Evolutionary conservation across 371 early-diverging fungal species (phyloP).

Genomic region (Mucor piriformis): DNA sequence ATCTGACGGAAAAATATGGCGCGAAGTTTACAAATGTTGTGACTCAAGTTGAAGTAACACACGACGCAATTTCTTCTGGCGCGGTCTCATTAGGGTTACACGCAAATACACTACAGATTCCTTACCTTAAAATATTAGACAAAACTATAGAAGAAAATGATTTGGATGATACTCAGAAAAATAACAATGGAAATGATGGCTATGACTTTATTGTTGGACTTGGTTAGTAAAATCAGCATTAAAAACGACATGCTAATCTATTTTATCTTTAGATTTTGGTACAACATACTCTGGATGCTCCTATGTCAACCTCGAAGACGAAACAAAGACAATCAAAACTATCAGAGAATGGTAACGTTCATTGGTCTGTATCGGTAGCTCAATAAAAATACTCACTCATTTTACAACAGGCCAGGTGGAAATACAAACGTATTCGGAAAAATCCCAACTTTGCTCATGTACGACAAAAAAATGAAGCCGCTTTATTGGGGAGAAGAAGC

Average conservation of each 20-base stretch:
- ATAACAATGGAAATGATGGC: not conserved
- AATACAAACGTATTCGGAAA: not conserved
- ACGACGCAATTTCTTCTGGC: too few species aligned
- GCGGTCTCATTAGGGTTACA: too few species aligned
- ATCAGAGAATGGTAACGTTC: not conserved
- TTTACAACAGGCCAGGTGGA: not conserved
- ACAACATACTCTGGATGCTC: conserved; percentile 53
- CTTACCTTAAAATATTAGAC: too few species aligned
- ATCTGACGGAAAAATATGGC: not conserved
- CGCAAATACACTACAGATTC: too few species aligned
- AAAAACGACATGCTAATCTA: not conserved
- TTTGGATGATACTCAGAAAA: not conserved
- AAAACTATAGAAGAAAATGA: too few species aligned
- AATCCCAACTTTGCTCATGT: not conserved
- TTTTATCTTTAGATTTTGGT: conserved; percentile 47
- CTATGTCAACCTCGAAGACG: conserved; percentile 9
- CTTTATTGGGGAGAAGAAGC: not conserved
- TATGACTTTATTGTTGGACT: conserved; percentile 26
- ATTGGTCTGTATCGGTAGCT: too few species aligned
- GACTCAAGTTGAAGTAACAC: not conserved
- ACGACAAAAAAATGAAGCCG: not conserved
- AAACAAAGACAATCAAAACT: not conserved
- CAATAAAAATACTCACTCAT: too few species aligned
- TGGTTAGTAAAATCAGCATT: conserved; percentile 18
- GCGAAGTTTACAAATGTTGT: too few species aligned